Conservation (phyloP, 73 alveolate genomes). For the Effrenium voratum region DNA sequence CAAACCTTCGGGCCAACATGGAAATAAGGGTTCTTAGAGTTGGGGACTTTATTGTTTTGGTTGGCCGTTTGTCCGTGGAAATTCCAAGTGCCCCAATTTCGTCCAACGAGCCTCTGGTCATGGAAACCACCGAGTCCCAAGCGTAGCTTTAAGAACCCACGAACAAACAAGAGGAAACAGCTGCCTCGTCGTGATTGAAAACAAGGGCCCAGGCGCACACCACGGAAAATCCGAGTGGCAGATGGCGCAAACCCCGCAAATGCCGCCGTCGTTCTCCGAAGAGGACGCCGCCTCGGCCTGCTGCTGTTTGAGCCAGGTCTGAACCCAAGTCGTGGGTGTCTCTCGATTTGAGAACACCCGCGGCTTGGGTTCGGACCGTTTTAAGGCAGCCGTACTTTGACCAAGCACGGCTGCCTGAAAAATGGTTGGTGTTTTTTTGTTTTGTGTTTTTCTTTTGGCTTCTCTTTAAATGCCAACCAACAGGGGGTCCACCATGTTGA, state of each 20-base stretch:
- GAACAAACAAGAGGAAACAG: background rate
- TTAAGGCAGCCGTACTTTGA: background rate
- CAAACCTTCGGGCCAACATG: no score
- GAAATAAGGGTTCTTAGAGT: no score
- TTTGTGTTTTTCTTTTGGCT: no score
- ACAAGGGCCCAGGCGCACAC: background rate
- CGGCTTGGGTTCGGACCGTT: background rate
- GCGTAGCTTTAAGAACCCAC: background rate
- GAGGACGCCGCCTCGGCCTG: background rate
- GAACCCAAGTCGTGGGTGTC: background rate
- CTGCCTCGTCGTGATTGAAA: no score
- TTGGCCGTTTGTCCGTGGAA: background rate
- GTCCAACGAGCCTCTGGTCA: background rate
- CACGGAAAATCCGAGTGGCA: background rate
- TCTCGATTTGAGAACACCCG: background rate
- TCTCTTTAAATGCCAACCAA: no score
- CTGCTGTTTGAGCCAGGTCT: background rate
- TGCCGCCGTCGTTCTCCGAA: no score
- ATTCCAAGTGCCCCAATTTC: background rate
- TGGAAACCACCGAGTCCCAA: background rate
- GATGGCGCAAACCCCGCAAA: constrained; percentile 28
- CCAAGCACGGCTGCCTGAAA: background rate
- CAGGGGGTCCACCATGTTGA: no score
- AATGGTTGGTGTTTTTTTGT: background rate
- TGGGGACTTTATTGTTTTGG: background rate